Percentiles rank a stretch among this genome's conserved stretches.
phyloP scores from a whole-genome alignment of 352 stramenopile species.

The Globisporangium abappressorium region DNA sequence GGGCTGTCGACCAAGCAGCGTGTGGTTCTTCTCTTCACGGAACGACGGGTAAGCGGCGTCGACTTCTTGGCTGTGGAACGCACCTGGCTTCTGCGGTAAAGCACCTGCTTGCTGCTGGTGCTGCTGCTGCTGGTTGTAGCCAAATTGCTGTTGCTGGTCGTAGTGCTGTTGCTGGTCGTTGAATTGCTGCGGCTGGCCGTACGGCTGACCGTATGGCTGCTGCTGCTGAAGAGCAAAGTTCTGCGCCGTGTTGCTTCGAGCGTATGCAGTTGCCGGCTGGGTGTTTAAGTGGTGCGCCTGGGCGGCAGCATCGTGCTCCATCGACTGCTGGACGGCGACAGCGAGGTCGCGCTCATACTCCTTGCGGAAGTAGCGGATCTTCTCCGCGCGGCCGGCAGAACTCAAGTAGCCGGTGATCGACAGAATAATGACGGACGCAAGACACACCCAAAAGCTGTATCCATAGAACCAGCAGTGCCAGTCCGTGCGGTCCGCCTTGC shows the following conservation, averaged over 20 bases:
- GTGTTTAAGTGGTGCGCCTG: conserved; percentile 17
- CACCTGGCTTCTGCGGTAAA: conserved; percentile 10
- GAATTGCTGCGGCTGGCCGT: conserved; percentile 11
- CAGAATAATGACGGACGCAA: conserved; percentile 77
- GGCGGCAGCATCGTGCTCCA: conserved; percentile 48
- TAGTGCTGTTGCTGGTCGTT: conserved; percentile 6
- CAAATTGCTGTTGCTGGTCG: conserved; percentile 14
- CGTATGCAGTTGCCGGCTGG: conserved; percentile 23
- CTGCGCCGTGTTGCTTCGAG: conserved; percentile 38
- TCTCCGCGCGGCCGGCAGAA: conserved; percentile 75
- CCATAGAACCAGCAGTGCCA: conserved; percentile 88
- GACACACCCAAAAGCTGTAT: conserved; percentile 83
- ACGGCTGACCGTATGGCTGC: conserved; percentile 12
- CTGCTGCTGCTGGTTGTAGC: conserved; percentile 19
- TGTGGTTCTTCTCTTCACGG: conserved; percentile 69
- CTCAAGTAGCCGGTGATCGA: conserved; percentile 77
- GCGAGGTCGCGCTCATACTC: conserved; percentile 78
- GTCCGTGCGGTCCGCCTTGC: conserved; percentile 58
- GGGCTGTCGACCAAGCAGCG: conserved; percentile 53
- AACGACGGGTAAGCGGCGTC: conserved; percentile 62
- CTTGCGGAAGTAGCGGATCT: conserved; percentile 84
- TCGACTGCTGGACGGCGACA: conserved; percentile 70
- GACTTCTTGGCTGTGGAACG: conserved; percentile 19
- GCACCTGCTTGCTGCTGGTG: conserved; percentile 12
- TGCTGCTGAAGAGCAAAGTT: conserved; percentile 27